Evolutionary conservation across 768 basidiomycete genomes (phyloP), one percentile per base, ranked within the genome.

Genomic region (Gautieria morchelliformis): DNA sequence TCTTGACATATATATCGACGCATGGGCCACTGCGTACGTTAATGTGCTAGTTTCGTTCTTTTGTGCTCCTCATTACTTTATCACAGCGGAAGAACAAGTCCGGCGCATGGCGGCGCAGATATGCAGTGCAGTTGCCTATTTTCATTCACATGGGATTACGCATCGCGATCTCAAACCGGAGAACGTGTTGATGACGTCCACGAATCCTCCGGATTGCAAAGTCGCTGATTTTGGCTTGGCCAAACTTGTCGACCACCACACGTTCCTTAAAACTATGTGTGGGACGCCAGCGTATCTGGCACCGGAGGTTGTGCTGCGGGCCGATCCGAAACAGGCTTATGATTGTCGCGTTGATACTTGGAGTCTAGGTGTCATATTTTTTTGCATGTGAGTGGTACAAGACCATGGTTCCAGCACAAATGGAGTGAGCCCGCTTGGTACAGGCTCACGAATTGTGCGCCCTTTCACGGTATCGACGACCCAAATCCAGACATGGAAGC

Each of bases 171-270:
- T 97, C 46, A 96, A 96, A 69, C 94, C 95, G 22, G 53, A 89
- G 85, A 94, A 95, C 63, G 82, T 94, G 7, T 78, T 95, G 1
- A 69, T 96, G n/a, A 93, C 92, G 1, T 73, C 66, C 10, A 80
- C 84, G 42, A 61, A 74, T 2, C 88, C 87, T 0, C 87, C 87
- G 0, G 69, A 72, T 1, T 82, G 90, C 63, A 97, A 97, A 66
- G 85, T 97, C 15, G 94, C 95, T 2, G 95, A 97, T 69, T 99
- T 96, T 66, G 95, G 95, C 4, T 80, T 97, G 7, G 94, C 95
- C 1, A 99, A 98, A 68, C 82, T 87, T n/a, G 83, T 90, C 22
- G 84, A 90, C 61, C 84, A 82, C 61, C 67, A 81, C 62, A 91
- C 88, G 0, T 85, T 87, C 79, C 71, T 92, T 12, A 78, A 78